Conservation (phyloP, 2,329 filamentous ascomycete species). For the Neonectria hederae region DNA sequence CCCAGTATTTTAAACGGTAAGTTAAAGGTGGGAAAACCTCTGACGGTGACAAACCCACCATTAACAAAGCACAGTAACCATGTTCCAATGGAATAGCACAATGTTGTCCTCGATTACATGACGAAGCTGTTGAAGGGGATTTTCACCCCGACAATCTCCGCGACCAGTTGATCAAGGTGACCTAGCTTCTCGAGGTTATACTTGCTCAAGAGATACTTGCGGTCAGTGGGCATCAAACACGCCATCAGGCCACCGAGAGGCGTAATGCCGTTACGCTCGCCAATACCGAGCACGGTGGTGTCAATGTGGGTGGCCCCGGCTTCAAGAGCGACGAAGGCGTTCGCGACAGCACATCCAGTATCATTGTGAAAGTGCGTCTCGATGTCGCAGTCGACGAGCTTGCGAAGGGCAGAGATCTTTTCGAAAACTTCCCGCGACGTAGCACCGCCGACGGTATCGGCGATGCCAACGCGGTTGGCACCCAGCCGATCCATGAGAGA, state of each 20-base stretch:
- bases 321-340: conserved; percentile 88
- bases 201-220: not conserved
- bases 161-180: not conserved
- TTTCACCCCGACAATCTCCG: not conserved
- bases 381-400: conserved; percentile 70
- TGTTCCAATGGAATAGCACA: not conserved
- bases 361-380: conserved; percentile 74
- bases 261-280: conserved; percentile 74
- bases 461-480: conserved; percentile 81
- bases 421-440: conserved; percentile 89
- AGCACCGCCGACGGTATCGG: conserved; percentile 71
- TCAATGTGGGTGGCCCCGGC: conserved; percentile 79
- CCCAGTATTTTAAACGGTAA: not conserved
- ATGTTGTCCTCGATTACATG: not conserved
- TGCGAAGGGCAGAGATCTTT: conserved; percentile 1
- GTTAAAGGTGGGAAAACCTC: not conserved
- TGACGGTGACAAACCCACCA: not conserved
- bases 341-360: conserved; percentile 89
- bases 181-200: not conserved
- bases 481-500: conserved; percentile 84
- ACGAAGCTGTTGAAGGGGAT: not conserved
- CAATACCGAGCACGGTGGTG: conserved; percentile 9
- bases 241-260: conserved; percentile 52
- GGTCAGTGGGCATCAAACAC: not conserved
- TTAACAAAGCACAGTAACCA: not conserved